phyloP scores from a whole-genome alignment of 2,329 filamentous ascomycete genomes.

The Colletotrichum lentis region DNA sequence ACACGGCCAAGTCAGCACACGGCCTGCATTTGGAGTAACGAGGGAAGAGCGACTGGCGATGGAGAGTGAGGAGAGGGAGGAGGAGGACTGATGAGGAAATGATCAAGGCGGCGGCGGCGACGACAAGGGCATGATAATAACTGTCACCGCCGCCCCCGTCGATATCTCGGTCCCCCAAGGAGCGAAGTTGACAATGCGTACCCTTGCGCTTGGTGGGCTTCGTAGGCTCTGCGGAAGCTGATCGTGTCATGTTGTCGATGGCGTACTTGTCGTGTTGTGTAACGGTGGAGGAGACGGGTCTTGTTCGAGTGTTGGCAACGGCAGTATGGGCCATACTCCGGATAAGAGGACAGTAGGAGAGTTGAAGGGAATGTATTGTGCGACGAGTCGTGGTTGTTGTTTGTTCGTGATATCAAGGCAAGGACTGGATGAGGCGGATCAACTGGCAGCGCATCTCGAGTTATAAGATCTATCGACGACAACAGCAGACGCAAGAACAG shows the following conservation, averaged over 20 bases:
- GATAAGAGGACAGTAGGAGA: constrained; percentile 13
- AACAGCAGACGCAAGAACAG: constrained; percentile 35
- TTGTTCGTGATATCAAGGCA: constrained; percentile 34
- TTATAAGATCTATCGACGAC: constrained; percentile 37
- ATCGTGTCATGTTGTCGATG: constrained; percentile 50
- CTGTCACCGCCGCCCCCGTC: background rate
- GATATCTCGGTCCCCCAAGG: background rate
- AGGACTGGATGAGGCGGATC: constrained; percentile 27
- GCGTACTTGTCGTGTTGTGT: constrained; percentile 33
- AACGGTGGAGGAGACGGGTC: constrained; percentile 29
- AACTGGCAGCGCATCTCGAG: constrained; percentile 34
- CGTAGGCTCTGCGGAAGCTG: constrained; percentile 54
- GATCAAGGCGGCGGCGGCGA: background rate
- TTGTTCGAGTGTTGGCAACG: constrained; percentile 33
- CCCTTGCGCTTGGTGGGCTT: constrained; percentile 58
- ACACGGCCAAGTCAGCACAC: constrained; percentile 21
- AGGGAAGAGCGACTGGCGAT: constrained; percentile 21
- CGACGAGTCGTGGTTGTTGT: constrained; percentile 24
- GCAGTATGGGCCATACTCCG: constrained; percentile 35
- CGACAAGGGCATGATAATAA: background rate
- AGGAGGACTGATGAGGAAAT: background rate
- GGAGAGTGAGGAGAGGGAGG: background rate
- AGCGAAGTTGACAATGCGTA: constrained; percentile 42
- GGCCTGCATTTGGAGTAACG: constrained; percentile 3
- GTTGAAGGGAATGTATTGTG: constrained; percentile 19